Conservation (phyloP, 2,329 filamentous ascomycete genomes). For the Conoideocrella luteorostrata region DNA sequence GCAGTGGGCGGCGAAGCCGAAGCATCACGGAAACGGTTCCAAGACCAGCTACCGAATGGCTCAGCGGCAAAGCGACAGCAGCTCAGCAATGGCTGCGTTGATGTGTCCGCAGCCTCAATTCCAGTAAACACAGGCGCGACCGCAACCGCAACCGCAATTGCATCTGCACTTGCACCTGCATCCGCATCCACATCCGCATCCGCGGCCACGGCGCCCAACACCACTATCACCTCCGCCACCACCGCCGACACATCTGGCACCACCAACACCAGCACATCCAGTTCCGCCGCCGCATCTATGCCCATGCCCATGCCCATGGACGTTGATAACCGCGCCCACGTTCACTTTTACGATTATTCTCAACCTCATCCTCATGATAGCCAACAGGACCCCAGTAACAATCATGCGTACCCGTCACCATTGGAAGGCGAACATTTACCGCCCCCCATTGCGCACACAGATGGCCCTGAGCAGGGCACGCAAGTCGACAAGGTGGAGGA, state of each 20-base stretch:
- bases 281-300: conserved; percentile 12
- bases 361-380: conserved; percentile 12
- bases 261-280: conserved; percentile 33
- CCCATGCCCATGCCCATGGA: conserved; percentile 52
- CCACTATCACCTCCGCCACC: background rate
- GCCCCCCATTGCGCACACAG: conserved; percentile 48
- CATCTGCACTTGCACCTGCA: conserved; percentile 18
- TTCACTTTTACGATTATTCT: conserved; percentile 13
- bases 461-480: conserved; percentile 57
- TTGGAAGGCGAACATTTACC: conserved; percentile 50
- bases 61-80: conserved; percentile 53
- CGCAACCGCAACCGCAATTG: conserved; percentile 18
- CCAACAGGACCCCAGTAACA: conserved; percentile 30
- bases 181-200: conserved; percentile 28
- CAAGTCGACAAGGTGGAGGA: conserved; percentile 60
- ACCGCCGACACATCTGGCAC: background rate
- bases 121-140: background rate
- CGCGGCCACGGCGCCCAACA: conserved; percentile 27
- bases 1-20: conserved; percentile 32
- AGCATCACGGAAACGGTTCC: conserved; percentile 44
- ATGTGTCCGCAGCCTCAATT: conserved; percentile 31
- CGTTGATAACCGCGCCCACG: conserved; percentile 45
- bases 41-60: conserved; percentile 40
- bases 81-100: conserved; percentile 57
- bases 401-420: conserved; percentile 61